Percentiles rank a stretch among this genome's conserved stretches.
phyloP scores from a whole-genome alignment of 75 land plant genomes.

The Sequoia sempervirens region DNA sequence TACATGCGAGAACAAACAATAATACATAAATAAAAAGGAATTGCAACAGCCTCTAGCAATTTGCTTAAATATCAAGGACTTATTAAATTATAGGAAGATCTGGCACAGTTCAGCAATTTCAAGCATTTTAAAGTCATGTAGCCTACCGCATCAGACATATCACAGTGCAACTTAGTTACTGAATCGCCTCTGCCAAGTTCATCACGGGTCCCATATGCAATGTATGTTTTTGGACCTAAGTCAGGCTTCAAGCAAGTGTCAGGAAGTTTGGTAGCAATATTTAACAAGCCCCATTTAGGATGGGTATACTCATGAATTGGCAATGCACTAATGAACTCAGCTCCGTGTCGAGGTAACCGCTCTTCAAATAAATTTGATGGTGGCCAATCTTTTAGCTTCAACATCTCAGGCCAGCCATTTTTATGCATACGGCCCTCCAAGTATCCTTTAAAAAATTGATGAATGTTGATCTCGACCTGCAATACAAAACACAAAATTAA shows the following conservation, averaged over 20 bases:
- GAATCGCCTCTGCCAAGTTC: conserved; percentile 94
- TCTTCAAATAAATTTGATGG: conserved; percentile 79
- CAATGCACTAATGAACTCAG: conserved; percentile 66
- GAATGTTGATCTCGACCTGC: conserved; percentile 80
- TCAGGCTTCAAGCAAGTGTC: conserved; percentile 57
- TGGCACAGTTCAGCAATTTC: neutral
- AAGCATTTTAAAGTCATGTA: neutral
- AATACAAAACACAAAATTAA: conserved; percentile 5
- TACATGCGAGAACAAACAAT: neutral
- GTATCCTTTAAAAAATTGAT: conserved; percentile 79
- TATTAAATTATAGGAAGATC: neutral
- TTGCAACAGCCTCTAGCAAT: neutral
- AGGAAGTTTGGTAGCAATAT: conserved; percentile 78
- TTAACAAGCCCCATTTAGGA: conserved; percentile 69
- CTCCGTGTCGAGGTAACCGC: conserved; percentile 81
- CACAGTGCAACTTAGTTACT: conserved; percentile 93
- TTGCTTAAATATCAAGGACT: neutral
- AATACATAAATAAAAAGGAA: neutral
- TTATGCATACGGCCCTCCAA: conserved; percentile 50
- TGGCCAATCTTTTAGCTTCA: conserved; percentile 94
- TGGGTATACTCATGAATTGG: conserved; percentile 84
- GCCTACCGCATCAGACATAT: conserved; percentile 89
- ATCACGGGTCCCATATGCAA: conserved; percentile 76
- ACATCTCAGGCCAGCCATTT: conserved; percentile 77
- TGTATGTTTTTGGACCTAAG: conserved; percentile 86